phyloP scores from a whole-genome alignment of 345 rosid genomes.

The Garcia nutans region DNA sequence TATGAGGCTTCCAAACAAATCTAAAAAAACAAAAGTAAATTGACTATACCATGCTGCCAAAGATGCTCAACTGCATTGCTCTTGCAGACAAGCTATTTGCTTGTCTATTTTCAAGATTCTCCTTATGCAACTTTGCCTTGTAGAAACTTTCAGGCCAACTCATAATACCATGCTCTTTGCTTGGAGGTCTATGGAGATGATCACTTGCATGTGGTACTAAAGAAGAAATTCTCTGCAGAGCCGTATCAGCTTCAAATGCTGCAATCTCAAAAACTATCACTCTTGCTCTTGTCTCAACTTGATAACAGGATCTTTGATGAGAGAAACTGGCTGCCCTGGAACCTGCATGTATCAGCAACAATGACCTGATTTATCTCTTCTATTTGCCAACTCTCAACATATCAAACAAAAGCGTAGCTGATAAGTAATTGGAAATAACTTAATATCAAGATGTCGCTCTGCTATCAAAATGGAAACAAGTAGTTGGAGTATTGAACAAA shows the following conservation, averaged over 20 bases:
- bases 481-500: background rate
- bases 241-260: slow-evolving; percentile 48
- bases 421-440: background rate
- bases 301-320: slow-evolving; percentile 51
- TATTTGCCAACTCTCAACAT: background rate
- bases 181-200: slow-evolving; percentile 47
- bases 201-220: slow-evolving; percentile 42
- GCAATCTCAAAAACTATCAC: slow-evolving; percentile 58
- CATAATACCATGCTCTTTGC: slow-evolving; percentile 64
- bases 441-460: background rate
- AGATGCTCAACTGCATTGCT: slow-evolving; percentile 79
- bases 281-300: slow-evolving; percentile 81
- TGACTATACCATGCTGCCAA: slow-evolving; percentile 71
- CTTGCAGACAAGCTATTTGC: slow-evolving; percentile 56
- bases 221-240: slow-evolving; percentile 41
- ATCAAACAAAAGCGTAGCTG: background rate
- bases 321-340: slow-evolving; percentile 44
- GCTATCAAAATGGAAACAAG: background rate
- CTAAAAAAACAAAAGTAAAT: background rate
- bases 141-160: slow-evolving; percentile 67
- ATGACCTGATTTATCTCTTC: background rate
- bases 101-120: slow-evolving; percentile 25
- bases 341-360: slow-evolving; percentile 37
- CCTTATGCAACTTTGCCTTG: slow-evolving; percentile 32
- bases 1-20: background rate